Evolutionary conservation across 1,284 basidiomycete genomes (phyloP), one percentile per base, ranked within the genome.

Genomic region (Cutaneotrichosporon dermatis): DNA sequence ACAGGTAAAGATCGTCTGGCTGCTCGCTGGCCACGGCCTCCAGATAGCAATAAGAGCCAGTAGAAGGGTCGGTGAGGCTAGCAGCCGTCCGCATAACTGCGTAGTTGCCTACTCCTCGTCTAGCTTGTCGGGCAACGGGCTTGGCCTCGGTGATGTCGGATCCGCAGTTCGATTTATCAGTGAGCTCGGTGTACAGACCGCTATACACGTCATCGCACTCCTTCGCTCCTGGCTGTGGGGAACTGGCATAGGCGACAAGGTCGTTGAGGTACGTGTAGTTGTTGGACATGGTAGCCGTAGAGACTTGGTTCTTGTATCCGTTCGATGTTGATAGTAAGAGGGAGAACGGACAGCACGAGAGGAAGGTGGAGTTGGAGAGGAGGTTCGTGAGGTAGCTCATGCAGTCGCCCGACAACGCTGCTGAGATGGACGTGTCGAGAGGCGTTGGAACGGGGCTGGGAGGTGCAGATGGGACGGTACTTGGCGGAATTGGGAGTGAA

Each of bases 331-430:
- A 79, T 37, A 85, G 73, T 43, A 92, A 81, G 49, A 91, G 71
- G 1, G 88, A 88, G 73, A 92, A 86, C 0, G 90, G 84, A 4
- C 90, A 82, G 71, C 90, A 92, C 6, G 81, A 71, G 13, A 83
- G 80, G 73, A 92, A 90, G 0, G 84, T 71, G 2, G 74, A 46
- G 1, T 82, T 77, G 61, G 81, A 80, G 0, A 88, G 86, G 84
- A 92, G 88, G 66, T 87, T 87, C 33, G 78, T 64, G 74, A 92
- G 86, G 76, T 89, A 90, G 56, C 80, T 71, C 89, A 92, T 45
- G 71, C 90, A 92, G 43, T 79, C 73, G 37, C 83, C 84, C 8
- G 86, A 84, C 67, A 89, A 87, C 68, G 87, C 86, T 16, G 67
- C 66, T 10, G 83, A 80, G 51, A 90, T 72, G 16, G 82, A 81